Percentiles rank a stretch among this genome's conserved stretches.
Evolutionary conservation across 441 rosid species (phyloP).

Genomic region (Biscutella laevigata): DNA sequence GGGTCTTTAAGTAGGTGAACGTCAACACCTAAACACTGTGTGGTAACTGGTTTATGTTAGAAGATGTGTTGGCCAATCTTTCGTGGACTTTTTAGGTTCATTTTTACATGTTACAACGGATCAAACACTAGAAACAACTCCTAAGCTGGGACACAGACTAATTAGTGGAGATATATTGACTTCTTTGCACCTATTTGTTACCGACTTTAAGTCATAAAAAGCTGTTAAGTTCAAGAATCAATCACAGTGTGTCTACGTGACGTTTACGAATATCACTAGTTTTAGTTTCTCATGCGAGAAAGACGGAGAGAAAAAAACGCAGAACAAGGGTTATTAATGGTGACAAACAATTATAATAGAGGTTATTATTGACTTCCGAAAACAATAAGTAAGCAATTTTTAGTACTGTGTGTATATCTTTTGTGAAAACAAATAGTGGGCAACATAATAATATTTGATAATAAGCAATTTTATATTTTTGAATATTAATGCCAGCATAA

Average conservation of each 20-base stretch:
- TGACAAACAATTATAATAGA: too few species aligned
- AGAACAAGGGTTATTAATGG: too few species aligned
- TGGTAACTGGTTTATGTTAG: slow-evolving; percentile 12
- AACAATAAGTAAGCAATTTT: too few species aligned
- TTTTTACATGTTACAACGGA: background rate
- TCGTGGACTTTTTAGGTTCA: slow-evolving; percentile 12
- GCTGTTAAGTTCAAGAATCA: slow-evolving; percentile 17
- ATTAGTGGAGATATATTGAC: background rate
- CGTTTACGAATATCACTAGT: slow-evolving; percentile 7
- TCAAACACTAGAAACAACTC: slow-evolving; percentile 1
- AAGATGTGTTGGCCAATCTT: slow-evolving; percentile 13
- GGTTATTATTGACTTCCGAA: too few species aligned
- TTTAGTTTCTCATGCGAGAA: too few species aligned
- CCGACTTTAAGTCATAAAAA: slow-evolving; percentile 16
- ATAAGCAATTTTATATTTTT: too few species aligned
- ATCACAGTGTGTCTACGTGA: slow-evolving; percentile 17
- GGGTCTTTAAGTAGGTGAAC: background rate
- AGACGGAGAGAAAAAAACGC: too few species aligned
- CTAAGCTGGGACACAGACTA: slow-evolving; percentile 17
- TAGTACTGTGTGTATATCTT: too few species aligned
- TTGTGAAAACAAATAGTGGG: too few species aligned
- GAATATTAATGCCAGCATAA: too few species aligned
- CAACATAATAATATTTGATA: too few species aligned
- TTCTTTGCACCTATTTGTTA: slow-evolving; percentile 8
- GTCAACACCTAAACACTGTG: slow-evolving; percentile 9